Evolutionary conservation across 805 yeast species (phyloP), one percentile per base, ranked within the genome.

Genomic region (Ogataea parapolymorpha): DNA sequence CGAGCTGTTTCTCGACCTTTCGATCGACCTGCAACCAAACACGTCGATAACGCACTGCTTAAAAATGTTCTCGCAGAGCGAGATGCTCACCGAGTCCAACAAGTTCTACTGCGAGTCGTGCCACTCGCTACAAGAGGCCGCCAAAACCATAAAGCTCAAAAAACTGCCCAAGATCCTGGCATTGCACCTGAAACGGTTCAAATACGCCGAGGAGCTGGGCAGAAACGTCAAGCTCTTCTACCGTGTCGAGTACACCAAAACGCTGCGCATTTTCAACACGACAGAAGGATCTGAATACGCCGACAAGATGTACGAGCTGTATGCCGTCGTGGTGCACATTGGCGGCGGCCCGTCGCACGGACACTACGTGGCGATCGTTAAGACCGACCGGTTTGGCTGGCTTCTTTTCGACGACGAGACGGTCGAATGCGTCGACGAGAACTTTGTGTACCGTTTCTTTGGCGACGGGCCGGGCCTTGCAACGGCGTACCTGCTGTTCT

Each of bases 341-440:
- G 99, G 99, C 5, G 95, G 96, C 4, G 97, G 98, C 0, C 97
- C 98, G 1, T 89, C 88, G 67, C 96, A 90, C 64, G 99, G 99
- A 0, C 99, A 93, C 60, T 93, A 93, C 61, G 91, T 93, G 8
- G 75, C 95, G 0, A 67, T 93, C 5, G 83, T 93, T 45, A 88
- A 88, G 57, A 82, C 89, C 5, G 80, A 76, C 39, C 71, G 75
- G 16, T 76, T 78, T 29, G 90, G 96, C 0, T 93, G 99, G 99
- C 66, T 93, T 23, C 65, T 93, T 42, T 93, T 86, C 65, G 99
- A 93, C 60, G 99, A 93, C 61, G 98, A 93, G 61, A 81, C 93
- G 5, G 96, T 91, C 2, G 97, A 91, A 59, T 67, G 83, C 12
- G 89, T 93, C 8, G 88, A 82, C 50, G 95, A 88, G 47, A 69